phyloP scores from a whole-genome alignment of 306 rosid species.

The Vigna hirtella region DNA sequence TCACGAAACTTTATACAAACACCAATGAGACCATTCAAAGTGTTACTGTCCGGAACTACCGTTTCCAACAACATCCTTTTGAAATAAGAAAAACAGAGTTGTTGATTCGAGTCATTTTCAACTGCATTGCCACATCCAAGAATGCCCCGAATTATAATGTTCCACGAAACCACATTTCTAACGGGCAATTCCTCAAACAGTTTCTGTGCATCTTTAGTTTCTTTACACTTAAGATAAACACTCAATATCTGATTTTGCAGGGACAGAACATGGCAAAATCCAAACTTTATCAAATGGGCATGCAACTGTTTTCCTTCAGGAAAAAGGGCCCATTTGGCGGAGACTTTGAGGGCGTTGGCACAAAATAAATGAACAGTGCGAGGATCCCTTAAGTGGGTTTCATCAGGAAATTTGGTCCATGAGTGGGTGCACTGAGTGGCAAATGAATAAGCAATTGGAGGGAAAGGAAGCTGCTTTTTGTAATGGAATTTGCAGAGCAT shows the following conservation, averaged over 20 bases:
- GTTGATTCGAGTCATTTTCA: conserved; percentile 26
- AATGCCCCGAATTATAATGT: conserved; percentile 62
- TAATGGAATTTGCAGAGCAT: conserved; percentile 50
- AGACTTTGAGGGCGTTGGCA: conserved; percentile 64
- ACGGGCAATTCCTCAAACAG: conserved; percentile 73
- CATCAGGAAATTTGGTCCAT: conserved; percentile 38
- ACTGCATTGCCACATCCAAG: conserved; percentile 40
- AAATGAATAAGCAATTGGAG: conserved; percentile 38
- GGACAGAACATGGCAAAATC: conserved; percentile 56
- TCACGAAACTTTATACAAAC: conserved; percentile 56
- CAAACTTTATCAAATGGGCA: conserved; percentile 62
- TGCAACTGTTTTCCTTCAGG: conserved; percentile 70
- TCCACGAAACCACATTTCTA: conserved; percentile 81
- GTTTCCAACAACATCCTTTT: conserved; percentile 63
- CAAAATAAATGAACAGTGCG: conserved; percentile 45
- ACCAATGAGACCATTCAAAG: conserved; percentile 63
- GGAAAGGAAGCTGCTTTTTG: conserved; percentile 48
- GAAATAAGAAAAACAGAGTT: conserved; percentile 55
- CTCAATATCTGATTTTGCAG: conserved; percentile 63
- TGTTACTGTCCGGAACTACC: conserved; percentile 63
- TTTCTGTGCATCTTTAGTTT: conserved; percentile 51
- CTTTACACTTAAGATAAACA: conserved; percentile 57
- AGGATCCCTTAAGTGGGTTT: conserved; percentile 52
- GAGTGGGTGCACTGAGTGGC: conserved; percentile 35
- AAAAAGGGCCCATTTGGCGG: conserved; percentile 59